Evolutionary conservation across 768 basidiomycete species (phyloP).

Genomic region (Serendipita sp.): DNA sequence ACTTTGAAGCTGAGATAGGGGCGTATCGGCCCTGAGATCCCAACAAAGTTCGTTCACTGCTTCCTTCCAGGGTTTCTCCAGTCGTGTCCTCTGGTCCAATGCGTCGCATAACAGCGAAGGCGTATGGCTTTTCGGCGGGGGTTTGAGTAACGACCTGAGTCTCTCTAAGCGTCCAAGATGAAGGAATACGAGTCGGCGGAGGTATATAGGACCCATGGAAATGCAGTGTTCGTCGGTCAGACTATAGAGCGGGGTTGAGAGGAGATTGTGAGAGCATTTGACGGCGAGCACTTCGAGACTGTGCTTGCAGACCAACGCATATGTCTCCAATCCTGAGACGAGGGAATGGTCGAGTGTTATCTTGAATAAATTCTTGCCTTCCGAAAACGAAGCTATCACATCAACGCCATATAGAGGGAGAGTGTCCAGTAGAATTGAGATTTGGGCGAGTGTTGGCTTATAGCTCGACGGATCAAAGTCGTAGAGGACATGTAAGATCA

Average conservation of each 20-base stretch:
- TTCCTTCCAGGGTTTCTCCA: background rate
- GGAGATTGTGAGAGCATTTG: constrained; percentile 53
- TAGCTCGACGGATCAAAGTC: constrained; percentile 59
- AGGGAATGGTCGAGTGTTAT: constrained; percentile 53
- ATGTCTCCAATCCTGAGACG: constrained; percentile 50
- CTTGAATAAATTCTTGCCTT: constrained; percentile 18
- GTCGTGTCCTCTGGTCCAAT: background rate
- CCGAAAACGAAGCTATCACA: background rate
- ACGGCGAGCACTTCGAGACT: constrained; percentile 62
- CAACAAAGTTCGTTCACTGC: background rate
- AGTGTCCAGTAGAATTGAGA: background rate
- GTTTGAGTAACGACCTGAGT: constrained; percentile 25
- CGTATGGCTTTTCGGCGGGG: constrained; percentile 58
- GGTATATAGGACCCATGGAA: constrained; percentile 28
- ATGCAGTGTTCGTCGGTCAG: constrained; percentile 55
- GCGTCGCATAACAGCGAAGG: constrained; percentile 37
- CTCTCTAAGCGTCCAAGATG: constrained; percentile 22
- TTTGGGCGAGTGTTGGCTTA: constrained; percentile 26
- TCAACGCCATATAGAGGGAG: constrained; percentile 3
- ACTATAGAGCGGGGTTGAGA: constrained; percentile 49
- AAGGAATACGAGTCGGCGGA: constrained; percentile 26
- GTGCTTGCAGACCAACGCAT: constrained; percentile 48
- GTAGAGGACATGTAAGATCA: constrained; percentile 58
- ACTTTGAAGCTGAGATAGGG: background rate
- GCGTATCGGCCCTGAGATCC: background rate